Evolutionary conservation across 2,329 filamentous ascomycete genomes (phyloP), one percentile per base, ranked within the genome.

Genomic region (Nemania diffusa): DNA sequence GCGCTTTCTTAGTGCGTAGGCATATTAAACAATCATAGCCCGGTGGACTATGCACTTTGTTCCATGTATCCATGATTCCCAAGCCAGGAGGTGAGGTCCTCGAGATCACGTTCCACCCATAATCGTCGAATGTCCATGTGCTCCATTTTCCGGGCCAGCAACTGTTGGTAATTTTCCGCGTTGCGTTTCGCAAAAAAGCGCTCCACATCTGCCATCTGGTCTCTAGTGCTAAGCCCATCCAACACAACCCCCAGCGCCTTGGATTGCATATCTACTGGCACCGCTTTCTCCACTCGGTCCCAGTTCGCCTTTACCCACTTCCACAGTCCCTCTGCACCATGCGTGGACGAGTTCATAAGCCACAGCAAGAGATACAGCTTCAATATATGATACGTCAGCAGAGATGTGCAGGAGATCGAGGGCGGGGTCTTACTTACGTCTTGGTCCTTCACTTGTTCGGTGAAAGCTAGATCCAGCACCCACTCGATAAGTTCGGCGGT

Each of bases 1-100:
- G 1, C 62, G 48, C 27, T 65, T 56, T 15, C 56, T 44, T 1
- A 65, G 56, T 3, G 62, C 56, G 15, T 65, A 65, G 17, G 62
- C 62, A 55, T 53, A 59, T 50, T n/a, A n/a, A n/a, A n/a, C n/a
- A n/a, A n/a, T n/a, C n/a, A n/a, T n/a, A n/a, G n/a, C n/a, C n/a
- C n/a, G n/a, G n/a, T n/a, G n/a, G n/a, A n/a, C n/a, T n/a, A n/a
- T n/a, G n/a, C n/a, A n/a, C n/a, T n/a, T 40, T 40, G 13, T 40
- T 40, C 15, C 15, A 40, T 11, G 11, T 40, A 40, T 2, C 37
- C 37, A 40, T 40, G 37, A 17, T 15, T 11, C 5, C 13, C 5
- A 15, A 40, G 37, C 37, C 37, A 40, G 13, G 15, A 11, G 13
- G 2, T 40, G 37, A 40, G 2, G 17, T 40, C 11, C 2, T 17